Conservation (phyloP, 2,329 filamentous ascomycete species). For the Trichoderma sp. region DNA sequence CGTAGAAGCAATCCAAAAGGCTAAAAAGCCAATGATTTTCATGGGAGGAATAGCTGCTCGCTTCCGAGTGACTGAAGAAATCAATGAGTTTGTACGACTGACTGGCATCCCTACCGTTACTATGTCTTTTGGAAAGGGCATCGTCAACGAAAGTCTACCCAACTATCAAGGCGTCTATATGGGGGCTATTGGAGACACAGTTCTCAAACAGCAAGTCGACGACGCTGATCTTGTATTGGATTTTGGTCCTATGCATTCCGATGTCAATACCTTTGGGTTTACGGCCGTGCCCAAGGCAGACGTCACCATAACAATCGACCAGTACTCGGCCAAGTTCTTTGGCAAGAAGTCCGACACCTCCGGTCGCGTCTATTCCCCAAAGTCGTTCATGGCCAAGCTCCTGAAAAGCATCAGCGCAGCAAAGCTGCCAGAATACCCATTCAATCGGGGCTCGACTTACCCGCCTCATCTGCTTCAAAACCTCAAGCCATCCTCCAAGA, state of each 20-base stretch:
- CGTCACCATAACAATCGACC: conserved; percentile 37
- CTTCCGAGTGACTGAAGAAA: conserved; percentile 43
- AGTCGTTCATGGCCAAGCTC: conserved; percentile 30
- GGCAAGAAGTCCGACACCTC: neutral
- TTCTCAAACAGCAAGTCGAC: conserved; percentile 42
- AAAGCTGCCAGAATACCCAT: conserved; percentile 27
- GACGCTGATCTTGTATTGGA: conserved; percentile 48
- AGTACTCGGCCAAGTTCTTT: neutral
- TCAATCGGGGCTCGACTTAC: conserved; percentile 34
- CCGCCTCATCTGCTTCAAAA: conserved; percentile 23
- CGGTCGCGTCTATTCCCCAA: conserved; percentile 36
- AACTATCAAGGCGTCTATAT: conserved; percentile 54
- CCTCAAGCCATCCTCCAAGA: neutral
- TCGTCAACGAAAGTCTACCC: conserved; percentile 49
- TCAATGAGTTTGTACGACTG: conserved; percentile 45
- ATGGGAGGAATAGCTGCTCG: conserved; percentile 53
- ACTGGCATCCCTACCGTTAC: conserved; percentile 52
- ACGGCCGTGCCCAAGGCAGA: conserved; percentile 41
- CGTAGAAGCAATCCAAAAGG: conserved; percentile 45
- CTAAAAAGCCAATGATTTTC: conserved; percentile 52
- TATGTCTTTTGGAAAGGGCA: conserved; percentile 51
- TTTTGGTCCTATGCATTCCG: conserved; percentile 50
- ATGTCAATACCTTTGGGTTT: conserved; percentile 47
- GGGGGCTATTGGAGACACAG: conserved; percentile 43
- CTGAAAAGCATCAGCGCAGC: conserved; percentile 36